Base-by-base conservation (phyloP, 2,329 filamentous ascomycete species). In the Macroventuria anomochaeta region DNA sequence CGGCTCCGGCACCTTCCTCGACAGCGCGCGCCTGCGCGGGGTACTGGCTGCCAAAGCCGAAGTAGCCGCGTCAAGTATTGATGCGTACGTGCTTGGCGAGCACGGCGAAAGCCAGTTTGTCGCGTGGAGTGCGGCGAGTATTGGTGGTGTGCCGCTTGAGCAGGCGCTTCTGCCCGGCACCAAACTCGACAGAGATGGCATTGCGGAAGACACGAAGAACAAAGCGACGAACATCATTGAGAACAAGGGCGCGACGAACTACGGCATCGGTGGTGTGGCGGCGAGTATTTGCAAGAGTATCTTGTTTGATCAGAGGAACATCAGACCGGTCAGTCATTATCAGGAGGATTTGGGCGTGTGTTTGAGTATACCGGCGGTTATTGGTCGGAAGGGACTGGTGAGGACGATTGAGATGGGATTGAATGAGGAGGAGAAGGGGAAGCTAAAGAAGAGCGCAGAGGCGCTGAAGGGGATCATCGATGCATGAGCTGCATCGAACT, bases 1-100 rank as follows among this genome's bases (percentile, higher is more conserved):
- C 18, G 63, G 63, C 17, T 59, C 57, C 6, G 61, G 63, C 26
- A 65, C 63, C 1, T 63, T 64, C 26, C 63, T 65, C 37, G 63
- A 64, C 41, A 55, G 50, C 0, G 63, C 61, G 0, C 59, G 63
- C 5, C 57, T 65, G 3, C 56, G 63, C 3, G 59, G 61, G 6
- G 52, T 57, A 1, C 39, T 65, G 0, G 63, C 61, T 0, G 4
- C 32, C 7, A 59, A 54, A 13, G 61, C 61, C 0, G 38, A 44
- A 32, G 59, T 65, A 5, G 57, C 59, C 0, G 54, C 63, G 0
- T 39, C 31, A 4, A 51, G 44, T 18, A 52, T 64, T 23, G 56
- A 65, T 17, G 63, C 61, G 0, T 64, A 63, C 26, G 63, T 65
- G 0, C 21, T 63, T 0, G 63, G 63, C 20, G 63, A 65, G 21